Percentiles rank a stretch among this genome's conserved stretches.
Evolutionary conservation across 2,329 filamentous ascomycete species (phyloP).

Genomic region (Xylariaceae sp.): DNA sequence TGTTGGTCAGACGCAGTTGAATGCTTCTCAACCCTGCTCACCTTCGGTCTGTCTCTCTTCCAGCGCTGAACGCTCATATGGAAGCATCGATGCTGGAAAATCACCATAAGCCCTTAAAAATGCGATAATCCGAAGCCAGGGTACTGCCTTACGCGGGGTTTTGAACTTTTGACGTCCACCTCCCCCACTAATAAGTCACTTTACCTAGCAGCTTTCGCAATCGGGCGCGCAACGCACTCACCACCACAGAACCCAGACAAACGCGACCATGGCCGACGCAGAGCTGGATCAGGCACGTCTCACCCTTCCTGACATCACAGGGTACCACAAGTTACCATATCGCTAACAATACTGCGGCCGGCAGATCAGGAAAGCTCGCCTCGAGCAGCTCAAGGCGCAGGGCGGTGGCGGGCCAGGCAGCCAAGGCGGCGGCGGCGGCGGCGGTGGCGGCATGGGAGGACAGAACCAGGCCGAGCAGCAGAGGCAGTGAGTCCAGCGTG

Average conservation of each 20-base stretch:
- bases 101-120: too few relatives aligned
- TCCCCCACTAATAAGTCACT: too few relatives aligned
- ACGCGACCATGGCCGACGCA: slow-evolving; percentile 28
- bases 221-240: neutral
- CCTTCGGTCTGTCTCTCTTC: too few relatives aligned
- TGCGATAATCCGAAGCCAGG: too few relatives aligned
- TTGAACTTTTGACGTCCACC: too few relatives aligned
- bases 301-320: neutral
- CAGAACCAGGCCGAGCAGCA: slow-evolving; percentile 53
- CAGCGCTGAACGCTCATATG: too few relatives aligned
- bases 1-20: too few relatives aligned
- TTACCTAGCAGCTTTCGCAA: slow-evolving; percentile 6
- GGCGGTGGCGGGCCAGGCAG: slow-evolving; percentile 41
- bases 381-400: slow-evolving; percentile 84
- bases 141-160: too few relatives aligned
- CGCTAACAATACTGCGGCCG: neutral
- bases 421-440: slow-evolving; percentile 28
- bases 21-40: too few relatives aligned
- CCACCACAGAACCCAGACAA: neutral
- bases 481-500: slow-evolving; percentile 56
- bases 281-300: slow-evolving; percentile 28
- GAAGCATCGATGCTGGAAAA: too few relatives aligned
- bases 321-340: neutral
- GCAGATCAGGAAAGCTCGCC: slow-evolving; percentile 83
- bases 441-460: slow-evolving; percentile 19